A percentile compares a stretch with the other conserved stretches of the same genome.
phyloP scores from a whole-genome alignment of 805 yeast species.

The Saturnispora silvae region DNA sequence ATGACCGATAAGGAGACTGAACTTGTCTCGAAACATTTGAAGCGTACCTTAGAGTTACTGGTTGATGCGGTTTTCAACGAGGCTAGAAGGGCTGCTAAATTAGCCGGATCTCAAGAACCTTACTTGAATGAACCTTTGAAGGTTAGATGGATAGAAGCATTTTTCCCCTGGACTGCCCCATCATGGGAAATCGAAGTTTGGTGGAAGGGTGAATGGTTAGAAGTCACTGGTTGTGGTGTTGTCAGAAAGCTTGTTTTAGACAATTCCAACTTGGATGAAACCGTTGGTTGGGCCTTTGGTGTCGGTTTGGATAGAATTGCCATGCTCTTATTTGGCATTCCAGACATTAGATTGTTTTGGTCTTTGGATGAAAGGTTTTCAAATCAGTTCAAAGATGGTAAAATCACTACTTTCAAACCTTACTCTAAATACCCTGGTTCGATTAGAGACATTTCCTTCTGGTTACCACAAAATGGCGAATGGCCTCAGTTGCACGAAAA shows the following conservation, averaged over 20 bases:
- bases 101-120: constrained; percentile 50
- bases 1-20: constrained; percentile 64
- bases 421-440: constrained; percentile 89
- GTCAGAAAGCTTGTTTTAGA: constrained; percentile 69
- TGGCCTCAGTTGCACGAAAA: constrained; percentile 52
- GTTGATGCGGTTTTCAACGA: constrained; percentile 74
- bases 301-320: constrained; percentile 92
- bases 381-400: constrained; percentile 56
- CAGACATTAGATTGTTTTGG: constrained; percentile 94
- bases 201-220: constrained; percentile 98
- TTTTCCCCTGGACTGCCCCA: constrained; percentile 97
- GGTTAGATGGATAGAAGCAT: constrained; percentile 91
- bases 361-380: constrained; percentile 67
- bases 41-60: constrained; percentile 73
- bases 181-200: constrained; percentile 97
- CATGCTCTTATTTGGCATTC: constrained; percentile 89
- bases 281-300: constrained; percentile 96
- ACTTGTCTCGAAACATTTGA: constrained; percentile 65
- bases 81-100: constrained; percentile 51
- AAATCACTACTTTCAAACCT: constrained; percentile 66
- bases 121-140: constrained; percentile 65
- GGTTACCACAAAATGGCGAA: constrained; percentile 47
- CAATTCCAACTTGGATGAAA: constrained; percentile 57
- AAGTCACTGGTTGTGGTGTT: constrained; percentile 92
- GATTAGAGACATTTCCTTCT: constrained; percentile 79